Evolutionary conservation across 495 filamentous ascomycete genomes (phyloP).

Genomic region (Aspergillus baeticus): DNA sequence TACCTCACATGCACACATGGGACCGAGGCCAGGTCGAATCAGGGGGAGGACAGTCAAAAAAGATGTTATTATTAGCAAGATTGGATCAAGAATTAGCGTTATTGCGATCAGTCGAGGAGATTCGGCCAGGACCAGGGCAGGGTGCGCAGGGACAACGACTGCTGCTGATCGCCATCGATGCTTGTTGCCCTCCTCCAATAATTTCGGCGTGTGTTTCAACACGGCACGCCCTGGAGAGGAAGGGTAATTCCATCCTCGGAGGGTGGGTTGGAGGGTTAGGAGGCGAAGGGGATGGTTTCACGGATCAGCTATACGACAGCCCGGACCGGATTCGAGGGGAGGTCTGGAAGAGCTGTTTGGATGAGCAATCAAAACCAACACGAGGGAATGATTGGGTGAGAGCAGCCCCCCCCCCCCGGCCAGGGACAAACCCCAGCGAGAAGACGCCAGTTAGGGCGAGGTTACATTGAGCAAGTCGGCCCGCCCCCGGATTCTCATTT

Average conservation of each 20-base stretch:
- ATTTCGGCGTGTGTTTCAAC: too few relatives aligned
- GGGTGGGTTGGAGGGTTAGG: too few relatives aligned
- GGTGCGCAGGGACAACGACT: not conserved
- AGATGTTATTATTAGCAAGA: constrained; percentile 15
- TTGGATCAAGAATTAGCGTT: constrained; percentile 6
- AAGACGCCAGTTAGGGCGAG: not conserved
- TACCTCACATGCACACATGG: constrained; percentile 19
- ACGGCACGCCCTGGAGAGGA: too few relatives aligned
- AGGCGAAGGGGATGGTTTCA: too few relatives aligned
- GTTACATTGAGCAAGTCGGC: constrained; percentile 7
- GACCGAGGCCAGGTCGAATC: constrained; percentile 19
- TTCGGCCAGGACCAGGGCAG: not conserved
- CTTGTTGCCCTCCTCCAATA: not conserved
- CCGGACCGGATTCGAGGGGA: too few relatives aligned
- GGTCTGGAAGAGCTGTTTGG: too few relatives aligned
- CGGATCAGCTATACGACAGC: too few relatives aligned
- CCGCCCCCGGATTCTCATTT: constrained; percentile 30
- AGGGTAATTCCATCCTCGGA: too few relatives aligned
- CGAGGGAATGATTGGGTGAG: not conserved
- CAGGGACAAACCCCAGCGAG: not conserved
- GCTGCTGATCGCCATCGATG: not conserved
- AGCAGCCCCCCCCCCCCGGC: too few relatives aligned
- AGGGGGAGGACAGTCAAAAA: constrained; percentile 10
- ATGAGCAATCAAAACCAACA: not conserved
- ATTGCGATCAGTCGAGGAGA: not conserved